Percentiles rank a stretch among this genome's conserved stretches.
Evolutionary conservation across 306 rosid species (phyloP).

Genomic region (Prunus armeniaca): DNA sequence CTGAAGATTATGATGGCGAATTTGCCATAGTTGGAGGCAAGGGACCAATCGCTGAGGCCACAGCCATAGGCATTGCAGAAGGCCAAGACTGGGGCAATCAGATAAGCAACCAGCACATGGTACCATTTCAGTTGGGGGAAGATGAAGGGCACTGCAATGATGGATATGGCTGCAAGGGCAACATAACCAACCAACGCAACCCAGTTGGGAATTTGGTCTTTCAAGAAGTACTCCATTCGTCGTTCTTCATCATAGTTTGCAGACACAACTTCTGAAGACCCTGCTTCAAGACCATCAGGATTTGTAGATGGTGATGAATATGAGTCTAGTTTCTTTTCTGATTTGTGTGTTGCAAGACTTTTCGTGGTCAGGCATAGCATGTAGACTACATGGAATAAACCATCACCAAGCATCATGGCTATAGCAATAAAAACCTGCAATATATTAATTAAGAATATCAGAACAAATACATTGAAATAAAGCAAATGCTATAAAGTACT

Average conservation of each 20-base stretch:
- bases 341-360: conserved; percentile 26
- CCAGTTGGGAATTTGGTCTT: conserved; percentile 62
- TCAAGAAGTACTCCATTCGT: conserved; percentile 42
- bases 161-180: conserved; percentile 46
- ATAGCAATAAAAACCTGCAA: conserved; percentile 62
- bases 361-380: conserved; percentile 40
- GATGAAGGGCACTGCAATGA: conserved; percentile 40
- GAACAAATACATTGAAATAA: no score
- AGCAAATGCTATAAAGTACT: neutral
- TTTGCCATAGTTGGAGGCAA: conserved; percentile 77
- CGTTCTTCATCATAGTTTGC: conserved; percentile 34
- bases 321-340: neutral
- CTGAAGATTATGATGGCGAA: conserved; percentile 65
- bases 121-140: conserved; percentile 65
- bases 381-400: conserved; percentile 58
- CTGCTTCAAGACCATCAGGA: neutral
- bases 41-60: conserved; percentile 83
- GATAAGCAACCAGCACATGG: conserved; percentile 51
- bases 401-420: conserved; percentile 75
- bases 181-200: conserved; percentile 44
- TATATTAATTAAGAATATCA: neutral
- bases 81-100: conserved; percentile 60
- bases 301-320: neutral
- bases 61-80: conserved; percentile 76
- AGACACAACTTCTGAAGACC: neutral